Conservation (phyloP, 1,284 basidiomycete genomes). For the Marasmius sp. region DNA sequence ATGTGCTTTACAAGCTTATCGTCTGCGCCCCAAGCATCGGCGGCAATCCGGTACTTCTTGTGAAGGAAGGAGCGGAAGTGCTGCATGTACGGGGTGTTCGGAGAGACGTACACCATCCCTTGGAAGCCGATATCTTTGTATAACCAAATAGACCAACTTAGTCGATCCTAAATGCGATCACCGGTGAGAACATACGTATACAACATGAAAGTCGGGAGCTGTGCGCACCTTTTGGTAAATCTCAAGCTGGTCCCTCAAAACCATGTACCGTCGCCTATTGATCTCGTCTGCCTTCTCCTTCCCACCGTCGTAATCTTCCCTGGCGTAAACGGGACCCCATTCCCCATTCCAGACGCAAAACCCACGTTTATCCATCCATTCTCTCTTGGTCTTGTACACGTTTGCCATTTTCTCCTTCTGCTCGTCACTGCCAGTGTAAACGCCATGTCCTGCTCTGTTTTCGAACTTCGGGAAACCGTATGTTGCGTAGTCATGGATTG, state of each 20-base stretch:
- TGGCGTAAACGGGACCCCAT: slow-evolving; percentile 19
- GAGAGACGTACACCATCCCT: slow-evolving; percentile 74
- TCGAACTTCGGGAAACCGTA: slow-evolving; percentile 19
- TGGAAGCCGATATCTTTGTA: slow-evolving; percentile 88
- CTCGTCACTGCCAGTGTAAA: slow-evolving; percentile 13
- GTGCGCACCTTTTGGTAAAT: slow-evolving; percentile 62
- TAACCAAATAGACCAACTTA: slow-evolving; percentile 83
- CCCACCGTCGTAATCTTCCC: slow-evolving; percentile 53
- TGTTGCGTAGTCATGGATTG: slow-evolving; percentile 18
- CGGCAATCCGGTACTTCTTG: slow-evolving; percentile 63
- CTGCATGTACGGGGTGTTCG: slow-evolving; percentile 66
- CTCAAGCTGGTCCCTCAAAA: slow-evolving; percentile 70
- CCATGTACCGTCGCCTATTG: slow-evolving; percentile 63
- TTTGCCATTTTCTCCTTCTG: slow-evolving; percentile 16
- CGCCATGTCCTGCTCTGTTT: slow-evolving; percentile 1
- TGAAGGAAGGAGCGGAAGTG: slow-evolving; percentile 61
- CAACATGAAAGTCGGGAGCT: not conserved
- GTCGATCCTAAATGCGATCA: slow-evolving; percentile 45
- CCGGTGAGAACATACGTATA: not conserved
- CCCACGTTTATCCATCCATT: slow-evolving; percentile 55
- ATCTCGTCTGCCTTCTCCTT: slow-evolving; percentile 54
- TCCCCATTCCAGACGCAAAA: slow-evolving; percentile 68
- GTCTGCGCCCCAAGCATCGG: slow-evolving; percentile 69
- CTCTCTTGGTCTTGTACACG: slow-evolving; percentile 17
- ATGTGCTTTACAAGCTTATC: slow-evolving; percentile 51